These are phyloP conservation scores for Kalmanozyma brasiliensis DNA, from an alignment of 1,284 basidiomycete genomes.

Conservation along the genomic window DNA sequence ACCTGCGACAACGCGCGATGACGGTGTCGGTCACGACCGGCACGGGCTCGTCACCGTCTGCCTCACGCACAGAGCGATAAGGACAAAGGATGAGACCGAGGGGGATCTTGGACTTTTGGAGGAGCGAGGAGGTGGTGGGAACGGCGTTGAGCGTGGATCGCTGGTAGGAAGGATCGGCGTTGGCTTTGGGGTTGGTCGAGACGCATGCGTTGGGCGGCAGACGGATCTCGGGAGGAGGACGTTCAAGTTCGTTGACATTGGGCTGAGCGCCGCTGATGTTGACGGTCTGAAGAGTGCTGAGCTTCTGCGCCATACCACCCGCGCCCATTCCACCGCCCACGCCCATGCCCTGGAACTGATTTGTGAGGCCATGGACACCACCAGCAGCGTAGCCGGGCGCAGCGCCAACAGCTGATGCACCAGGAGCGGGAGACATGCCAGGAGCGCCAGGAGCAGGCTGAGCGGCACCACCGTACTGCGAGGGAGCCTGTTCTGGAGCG, in stretches of 20 bases:
- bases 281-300: conserved; percentile 57
- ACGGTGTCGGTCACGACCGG: conserved; percentile 92
- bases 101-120: conserved; percentile 93
- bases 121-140: conserved; percentile 88
- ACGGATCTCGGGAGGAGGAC: conserved; percentile 86
- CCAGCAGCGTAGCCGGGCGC: conserved; percentile 34
- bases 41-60: conserved; percentile 75
- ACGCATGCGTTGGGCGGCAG: conserved; percentile 85
- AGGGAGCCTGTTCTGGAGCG: conserved; percentile 41
- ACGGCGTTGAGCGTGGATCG: conserved; percentile 90
- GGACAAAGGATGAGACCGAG: conserved; percentile 90
- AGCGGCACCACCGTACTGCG: conserved; percentile 25
- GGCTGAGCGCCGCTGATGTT: conserved; percentile 69
- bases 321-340: conserved; percentile 71
- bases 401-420: conserved; percentile 16
- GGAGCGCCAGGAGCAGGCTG: conserved; percentile 42
- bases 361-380: conserved; percentile 76
- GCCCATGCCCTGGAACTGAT: conserved; percentile 89
- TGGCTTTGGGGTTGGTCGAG: conserved; percentile 81
- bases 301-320: conserved; percentile 35
- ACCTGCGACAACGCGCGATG: conserved; percentile 95
- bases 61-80: conserved; percentile 79
- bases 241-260: conserved; percentile 83
- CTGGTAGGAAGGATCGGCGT: conserved; percentile 91
- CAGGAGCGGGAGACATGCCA: conserved; percentile 24